Conservation (phyloP, 192 early-diverging fungal genomes). For the Coemansia sp. region DNA sequence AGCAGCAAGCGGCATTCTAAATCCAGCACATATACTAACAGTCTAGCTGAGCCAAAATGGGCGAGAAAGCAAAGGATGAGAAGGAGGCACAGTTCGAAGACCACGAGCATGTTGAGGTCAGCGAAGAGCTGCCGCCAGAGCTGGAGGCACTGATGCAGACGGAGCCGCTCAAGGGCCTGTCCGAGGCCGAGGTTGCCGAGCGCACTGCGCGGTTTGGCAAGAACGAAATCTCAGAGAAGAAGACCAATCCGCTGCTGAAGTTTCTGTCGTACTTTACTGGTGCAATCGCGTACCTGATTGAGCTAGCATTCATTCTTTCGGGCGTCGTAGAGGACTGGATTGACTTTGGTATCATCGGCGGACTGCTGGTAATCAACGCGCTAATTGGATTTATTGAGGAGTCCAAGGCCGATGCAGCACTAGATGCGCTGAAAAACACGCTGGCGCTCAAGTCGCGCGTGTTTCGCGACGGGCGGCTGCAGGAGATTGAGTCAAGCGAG, state of each 20-base stretch:
- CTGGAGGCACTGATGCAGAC: slow-evolving; percentile 81
- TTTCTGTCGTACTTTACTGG: slow-evolving; percentile 86
- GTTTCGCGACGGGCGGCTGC: slow-evolving; percentile 75
- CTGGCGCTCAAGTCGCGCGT: slow-evolving; percentile 81
- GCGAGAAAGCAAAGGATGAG: slow-evolving; percentile 21
- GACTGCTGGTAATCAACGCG: slow-evolving; percentile 80
- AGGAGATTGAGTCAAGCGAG: slow-evolving; percentile 69
- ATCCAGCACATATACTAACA: not conserved
- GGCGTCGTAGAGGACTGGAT: slow-evolving; percentile 75
- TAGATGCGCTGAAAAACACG: slow-evolving; percentile 93
- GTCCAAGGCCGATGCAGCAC: slow-evolving; percentile 87
- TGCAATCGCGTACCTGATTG: slow-evolving; percentile 87
- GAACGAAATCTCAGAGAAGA: slow-evolving; percentile 82
- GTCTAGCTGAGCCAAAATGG: not conserved
- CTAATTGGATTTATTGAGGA: slow-evolving; percentile 93
- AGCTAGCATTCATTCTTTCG: slow-evolving; percentile 81
- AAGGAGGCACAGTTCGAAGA: slow-evolving; percentile 62
- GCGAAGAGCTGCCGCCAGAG: slow-evolving; percentile 79
- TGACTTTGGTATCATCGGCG: slow-evolving; percentile 83
- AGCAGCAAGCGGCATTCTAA: not conserved
- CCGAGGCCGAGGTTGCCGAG: slow-evolving; percentile 69
- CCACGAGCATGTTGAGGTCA: slow-evolving; percentile 70
- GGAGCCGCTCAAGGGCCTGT: slow-evolving; percentile 74
- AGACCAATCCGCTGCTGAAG: slow-evolving; percentile 81
- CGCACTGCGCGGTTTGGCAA: slow-evolving; percentile 73